A percentile compares a stretch with the other conserved stretches of the same genome.
These are phyloP conservation scores for Termitomyces sp. DNA, from an alignment of 768 basidiomycete species.

Conservation along the genomic window DNA sequence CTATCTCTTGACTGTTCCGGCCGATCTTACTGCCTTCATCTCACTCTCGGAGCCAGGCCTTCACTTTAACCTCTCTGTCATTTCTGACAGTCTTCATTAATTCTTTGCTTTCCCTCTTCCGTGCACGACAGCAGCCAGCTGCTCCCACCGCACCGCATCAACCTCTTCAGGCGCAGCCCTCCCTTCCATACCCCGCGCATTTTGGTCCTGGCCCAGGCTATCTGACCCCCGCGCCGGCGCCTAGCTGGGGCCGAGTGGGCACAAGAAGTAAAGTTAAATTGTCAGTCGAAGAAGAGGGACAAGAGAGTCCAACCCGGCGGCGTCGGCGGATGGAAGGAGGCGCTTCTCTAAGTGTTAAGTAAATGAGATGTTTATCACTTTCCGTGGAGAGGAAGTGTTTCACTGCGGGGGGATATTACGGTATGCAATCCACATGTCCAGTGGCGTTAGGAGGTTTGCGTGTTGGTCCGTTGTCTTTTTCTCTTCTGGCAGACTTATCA, in stretches of 20 bases:
- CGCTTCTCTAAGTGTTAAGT: constrained; percentile 49
- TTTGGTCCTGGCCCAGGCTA: constrained; percentile 33
- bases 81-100: constrained; percentile 81
- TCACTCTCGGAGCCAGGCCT: constrained; percentile 37
- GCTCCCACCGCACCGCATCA: constrained; percentile 25
- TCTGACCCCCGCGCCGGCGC: constrained; percentile 44
- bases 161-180: constrained; percentile 21
- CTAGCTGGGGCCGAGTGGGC: constrained; percentile 39
- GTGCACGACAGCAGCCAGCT: constrained; percentile 52
- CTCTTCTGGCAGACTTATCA: neutral
- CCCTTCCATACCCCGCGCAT: constrained; percentile 37
- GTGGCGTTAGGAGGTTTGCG: neutral
- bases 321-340: constrained; percentile 50
- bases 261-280: constrained; percentile 26
- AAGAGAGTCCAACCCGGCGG: constrained; percentile 41
- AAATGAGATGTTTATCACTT: constrained; percentile 6
- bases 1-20: neutral
- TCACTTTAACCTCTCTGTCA: constrained; percentile 68
- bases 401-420: neutral
- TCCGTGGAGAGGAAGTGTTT: neutral
- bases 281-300: constrained; percentile 29
- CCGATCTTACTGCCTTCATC: neutral
- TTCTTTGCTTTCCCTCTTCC: constrained; percentile 71
- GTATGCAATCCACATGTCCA: neutral
- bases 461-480: neutral